Conservation (phyloP, 148 eudicot genomes). For the Persicaria tinctoria region DNA sequence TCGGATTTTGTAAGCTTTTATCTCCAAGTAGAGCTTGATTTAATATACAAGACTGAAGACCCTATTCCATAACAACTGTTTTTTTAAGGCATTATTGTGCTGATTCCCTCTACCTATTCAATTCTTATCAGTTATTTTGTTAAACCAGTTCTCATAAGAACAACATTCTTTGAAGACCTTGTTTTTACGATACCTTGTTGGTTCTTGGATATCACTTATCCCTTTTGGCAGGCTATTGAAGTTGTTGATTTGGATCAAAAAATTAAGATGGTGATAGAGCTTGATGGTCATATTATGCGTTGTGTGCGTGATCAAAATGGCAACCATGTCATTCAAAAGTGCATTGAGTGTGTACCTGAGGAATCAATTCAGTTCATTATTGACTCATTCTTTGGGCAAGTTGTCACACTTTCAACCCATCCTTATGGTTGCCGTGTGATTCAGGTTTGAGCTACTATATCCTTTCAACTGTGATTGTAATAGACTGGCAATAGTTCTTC, state of each 20-base stretch:
- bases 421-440: constrained; percentile 96
- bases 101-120: neutral
- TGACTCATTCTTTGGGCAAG: constrained; percentile 63
- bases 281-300: constrained; percentile 73
- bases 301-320: constrained; percentile 94
- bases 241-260: constrained; percentile 40
- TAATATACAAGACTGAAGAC: neutral
- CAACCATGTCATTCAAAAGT: constrained; percentile 84
- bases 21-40: neutral
- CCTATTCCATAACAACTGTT: neutral
- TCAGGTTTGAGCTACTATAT: constrained; percentile 42
- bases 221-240: neutral
- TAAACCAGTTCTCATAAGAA: neutral
- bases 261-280: constrained; percentile 57
- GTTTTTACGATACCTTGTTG: too few relatives aligned
- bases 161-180: neutral
- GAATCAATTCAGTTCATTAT: constrained; percentile 61
- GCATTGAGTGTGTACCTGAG: constrained; percentile 66
- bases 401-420: constrained; percentile 67
- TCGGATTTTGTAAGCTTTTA: neutral
- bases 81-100: neutral
- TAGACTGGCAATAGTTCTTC: neutral
- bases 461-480: neutral
- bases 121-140: neutral
- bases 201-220: too few relatives aligned